Evolutionary conservation across 345 rosid genomes (phyloP).

Genomic region (Salix udensis): DNA sequence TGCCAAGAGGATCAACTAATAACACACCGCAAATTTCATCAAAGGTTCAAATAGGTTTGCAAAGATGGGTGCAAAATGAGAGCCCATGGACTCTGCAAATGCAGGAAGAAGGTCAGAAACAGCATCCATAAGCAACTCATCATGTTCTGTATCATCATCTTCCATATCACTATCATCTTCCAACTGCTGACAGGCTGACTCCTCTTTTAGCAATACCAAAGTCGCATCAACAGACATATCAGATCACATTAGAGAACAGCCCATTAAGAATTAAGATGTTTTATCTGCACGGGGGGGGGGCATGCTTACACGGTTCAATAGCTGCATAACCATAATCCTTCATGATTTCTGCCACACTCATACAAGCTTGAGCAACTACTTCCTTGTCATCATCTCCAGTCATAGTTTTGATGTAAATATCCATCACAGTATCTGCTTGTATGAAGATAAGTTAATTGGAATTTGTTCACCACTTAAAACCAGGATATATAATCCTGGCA

Average conservation of each 20-base stretch:
- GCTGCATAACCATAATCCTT: constrained; percentile 78
- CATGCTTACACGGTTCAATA: constrained; percentile 85
- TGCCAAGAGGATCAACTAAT: not conserved
- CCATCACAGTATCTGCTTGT: constrained; percentile 68
- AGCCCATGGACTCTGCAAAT: constrained; percentile 93
- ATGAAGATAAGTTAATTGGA: constrained; percentile 18
- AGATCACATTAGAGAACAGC: constrained; percentile 1
- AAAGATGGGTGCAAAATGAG: constrained; percentile 83
- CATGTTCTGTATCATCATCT: constrained; percentile 74
- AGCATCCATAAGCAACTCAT: constrained; percentile 97
- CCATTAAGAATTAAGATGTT: constrained; percentile 9
- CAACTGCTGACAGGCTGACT: constrained; percentile 80
- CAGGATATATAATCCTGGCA: not conserved
- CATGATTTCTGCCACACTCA: constrained; percentile 71
- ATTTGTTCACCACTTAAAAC: constrained; percentile 11
- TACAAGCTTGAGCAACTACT: constrained; percentile 95
- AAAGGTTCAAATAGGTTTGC: constrained; percentile 81
- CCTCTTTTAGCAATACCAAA: constrained; percentile 65
- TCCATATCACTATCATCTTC: constrained; percentile 75
- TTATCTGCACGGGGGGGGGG: not conserved
- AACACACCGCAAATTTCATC: constrained; percentile 89
- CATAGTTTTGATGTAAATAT: constrained; percentile 72
- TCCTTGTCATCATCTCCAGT: constrained; percentile 94
- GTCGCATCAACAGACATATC: constrained; percentile 86
- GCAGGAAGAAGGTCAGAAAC: constrained; percentile 98